Conservation (phyloP, 2,329 filamentous ascomycete genomes). For the Rhinocladiella mackenziei region DNA sequence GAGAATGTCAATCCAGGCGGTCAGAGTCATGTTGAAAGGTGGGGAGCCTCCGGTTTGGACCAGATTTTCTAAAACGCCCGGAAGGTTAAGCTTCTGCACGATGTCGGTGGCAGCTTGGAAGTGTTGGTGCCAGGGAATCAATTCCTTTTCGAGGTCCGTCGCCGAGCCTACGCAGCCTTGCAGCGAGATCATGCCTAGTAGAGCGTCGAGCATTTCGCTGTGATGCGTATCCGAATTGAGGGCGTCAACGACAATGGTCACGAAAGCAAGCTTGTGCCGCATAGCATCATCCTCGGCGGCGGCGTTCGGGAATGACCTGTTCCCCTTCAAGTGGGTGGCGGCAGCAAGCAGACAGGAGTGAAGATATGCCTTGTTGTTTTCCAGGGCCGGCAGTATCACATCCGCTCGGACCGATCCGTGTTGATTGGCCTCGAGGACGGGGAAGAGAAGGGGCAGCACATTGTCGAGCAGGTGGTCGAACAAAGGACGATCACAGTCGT, state of each 20-base stretch:
- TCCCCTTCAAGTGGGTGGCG: constrained; percentile 85
- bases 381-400: constrained; percentile 79
- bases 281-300: constrained; percentile 76
- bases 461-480: constrained; percentile 87
- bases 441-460: constrained; percentile 85
- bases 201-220: constrained; percentile 83
- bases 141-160: constrained; percentile 74
- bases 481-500: constrained; percentile 80
- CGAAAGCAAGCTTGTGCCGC: constrained; percentile 83
- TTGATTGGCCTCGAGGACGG: constrained; percentile 84
- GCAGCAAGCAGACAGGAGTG: constrained; percentile 94
- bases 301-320: constrained; percentile 37
- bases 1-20: constrained; percentile 94
- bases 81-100: constrained; percentile 78
- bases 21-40: constrained; percentile 92
- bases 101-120: constrained; percentile 86
- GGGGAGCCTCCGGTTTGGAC: constrained; percentile 53
- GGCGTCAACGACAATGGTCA: constrained; percentile 78
- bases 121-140: constrained; percentile 95
- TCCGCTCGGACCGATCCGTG: constrained; percentile 76
- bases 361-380: constrained; percentile 87
- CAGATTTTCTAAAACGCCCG: constrained; percentile 58
- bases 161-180: constrained; percentile 85
- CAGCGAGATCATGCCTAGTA: constrained; percentile 93
- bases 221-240: constrained; percentile 77